Base-by-base conservation (phyloP, 768 basidiomycete species). In the Amanita muscaria region DNA sequence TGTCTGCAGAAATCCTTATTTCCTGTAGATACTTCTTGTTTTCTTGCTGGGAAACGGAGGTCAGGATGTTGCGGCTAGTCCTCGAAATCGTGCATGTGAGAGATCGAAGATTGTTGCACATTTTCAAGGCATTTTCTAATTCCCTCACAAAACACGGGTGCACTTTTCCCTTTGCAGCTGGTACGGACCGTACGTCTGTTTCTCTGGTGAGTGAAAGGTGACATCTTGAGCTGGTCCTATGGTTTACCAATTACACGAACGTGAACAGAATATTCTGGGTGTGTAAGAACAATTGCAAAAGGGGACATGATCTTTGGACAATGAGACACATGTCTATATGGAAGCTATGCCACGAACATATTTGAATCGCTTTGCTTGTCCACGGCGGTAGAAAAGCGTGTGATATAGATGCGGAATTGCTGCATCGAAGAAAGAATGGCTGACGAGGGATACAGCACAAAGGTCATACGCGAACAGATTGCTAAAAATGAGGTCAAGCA, bases 401-500 rank as follows among this genome's bases (percentile, higher is more conserved):
- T 67, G 58, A 57, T 88, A 88, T 6, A 88, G 64, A 12, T 68
- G 64, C 0, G 84, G 83, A 2, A 80, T 70, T 1, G 74, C 80
- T 1, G 72, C 83, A 0, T 74, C 73, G 19, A 79, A 65, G 49
- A 87, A 88, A 0, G 80, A 74, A 33, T 68, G 69, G 55, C 74
- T 81, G 54, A 84, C 83, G 32, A 78, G 75, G 1, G 80, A 74
- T 15, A 77, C 66, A 3, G 76, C 70, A 12, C 76, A 68, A 24
- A 88, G 70, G 52, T 84, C 80, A 14, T 69, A 66, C 32, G 67
- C 64, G n/a, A 64, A 56, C 4, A 88, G 63, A 51, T 71, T 64
- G 0, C 64, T 59, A 50, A 81, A 81, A 14, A 88, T 75, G n/a
- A 78, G 65, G 55, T 82, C 79, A 32, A 86, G 70, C 29, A 87